These are phyloP conservation scores for Lentinula raphanica DNA, from an alignment of 768 basidiomycete genomes.

Conservation along the genomic window DNA sequence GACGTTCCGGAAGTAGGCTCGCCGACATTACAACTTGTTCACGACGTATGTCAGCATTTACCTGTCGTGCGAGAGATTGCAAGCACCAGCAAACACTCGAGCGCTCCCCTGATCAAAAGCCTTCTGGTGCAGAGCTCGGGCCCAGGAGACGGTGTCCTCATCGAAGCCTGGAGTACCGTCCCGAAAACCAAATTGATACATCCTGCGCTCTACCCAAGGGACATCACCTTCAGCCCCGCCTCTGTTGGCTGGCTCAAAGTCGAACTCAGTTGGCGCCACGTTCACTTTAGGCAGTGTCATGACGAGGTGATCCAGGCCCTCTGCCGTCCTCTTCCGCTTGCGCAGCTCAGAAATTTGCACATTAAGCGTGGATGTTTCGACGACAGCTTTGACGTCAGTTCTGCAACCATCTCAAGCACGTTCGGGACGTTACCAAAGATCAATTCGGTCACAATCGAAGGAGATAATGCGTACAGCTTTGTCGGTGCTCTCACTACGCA, in stretches of 20 bases:
- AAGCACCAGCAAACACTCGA: background rate
- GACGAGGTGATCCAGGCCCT: conserved; percentile 14
- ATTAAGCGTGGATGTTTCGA: conserved; percentile 15
- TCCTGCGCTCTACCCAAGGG: background rate
- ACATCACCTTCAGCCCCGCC: conserved; percentile 3
- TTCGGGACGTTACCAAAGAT: conserved; percentile 26
- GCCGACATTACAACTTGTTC: conserved; percentile 2
- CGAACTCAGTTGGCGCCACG: conserved; percentile 19
- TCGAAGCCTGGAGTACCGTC: conserved; percentile 9
- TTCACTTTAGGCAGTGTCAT: conserved; percentile 6
- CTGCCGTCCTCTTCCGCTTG: conserved; percentile 20
- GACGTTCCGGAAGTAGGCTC: background rate
- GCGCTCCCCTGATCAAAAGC: background rate
- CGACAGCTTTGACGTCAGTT: conserved; percentile 10
- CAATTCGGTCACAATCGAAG: conserved; percentile 18
- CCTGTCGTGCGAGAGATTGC: background rate
- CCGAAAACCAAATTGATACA: background rate
- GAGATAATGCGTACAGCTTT: conserved; percentile 17
- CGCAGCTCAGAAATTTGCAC: conserved; percentile 20
- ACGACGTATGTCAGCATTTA: background rate
- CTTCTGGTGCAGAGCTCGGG: conserved; percentile 2
- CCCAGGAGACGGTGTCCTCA: background rate
- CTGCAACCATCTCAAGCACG: conserved; percentile 17
- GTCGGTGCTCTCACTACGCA: conserved; percentile 22
- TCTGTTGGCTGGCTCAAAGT: conserved; percentile 14